Evolutionary conservation across 2,329 filamentous ascomycete species (phyloP).

Genomic region (Ascochyta pisi): DNA sequence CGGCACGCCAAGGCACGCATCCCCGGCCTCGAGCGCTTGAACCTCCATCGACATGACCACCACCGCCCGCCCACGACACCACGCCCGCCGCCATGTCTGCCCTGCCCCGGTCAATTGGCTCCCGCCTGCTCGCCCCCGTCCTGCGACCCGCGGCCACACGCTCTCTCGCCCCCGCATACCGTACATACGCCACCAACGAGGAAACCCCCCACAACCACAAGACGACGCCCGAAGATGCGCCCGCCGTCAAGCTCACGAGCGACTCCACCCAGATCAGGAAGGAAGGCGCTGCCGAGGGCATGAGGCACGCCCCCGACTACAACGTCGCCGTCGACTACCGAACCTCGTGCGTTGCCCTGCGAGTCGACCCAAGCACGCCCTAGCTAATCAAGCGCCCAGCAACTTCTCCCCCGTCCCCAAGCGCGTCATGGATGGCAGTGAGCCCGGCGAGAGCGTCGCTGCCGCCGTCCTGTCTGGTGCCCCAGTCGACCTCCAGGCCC

Average conservation of each 20-base stretch:
- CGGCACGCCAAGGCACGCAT: constrained; percentile 29
- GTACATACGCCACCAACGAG: constrained; percentile 43
- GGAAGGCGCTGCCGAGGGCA: constrained; percentile 58
- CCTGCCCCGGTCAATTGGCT: constrained; percentile 50
- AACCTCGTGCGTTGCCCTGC: constrained; percentile 73
- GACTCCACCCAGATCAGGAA: constrained; percentile 60
- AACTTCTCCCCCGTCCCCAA: constrained; percentile 91
- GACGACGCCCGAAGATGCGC: constrained; percentile 47
- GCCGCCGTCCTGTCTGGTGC: constrained; percentile 91
- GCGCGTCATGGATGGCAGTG: constrained; percentile 88
- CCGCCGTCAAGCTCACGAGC: constrained; percentile 39
- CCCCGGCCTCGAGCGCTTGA: constrained; percentile 32
- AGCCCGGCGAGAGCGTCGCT: constrained; percentile 75
- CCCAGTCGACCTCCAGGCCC: constrained; percentile 89
- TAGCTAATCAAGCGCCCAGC: constrained; percentile 57
- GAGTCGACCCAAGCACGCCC: not conserved
- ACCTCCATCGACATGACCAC: constrained; percentile 30
- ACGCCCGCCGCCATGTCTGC: constrained; percentile 47
- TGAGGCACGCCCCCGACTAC: constrained; percentile 80
- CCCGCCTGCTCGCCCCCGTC: constrained; percentile 48
- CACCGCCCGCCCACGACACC: constrained; percentile 22
- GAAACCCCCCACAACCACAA: constrained; percentile 34
- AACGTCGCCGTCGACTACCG: constrained; percentile 81
- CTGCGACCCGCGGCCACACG: constrained; percentile 36
- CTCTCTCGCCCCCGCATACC: constrained; percentile 34